These are phyloP conservation scores for Alternaria triticimaculans DNA, from an alignment of 2,329 filamentous ascomycete species.

Conservation along the genomic window DNA sequence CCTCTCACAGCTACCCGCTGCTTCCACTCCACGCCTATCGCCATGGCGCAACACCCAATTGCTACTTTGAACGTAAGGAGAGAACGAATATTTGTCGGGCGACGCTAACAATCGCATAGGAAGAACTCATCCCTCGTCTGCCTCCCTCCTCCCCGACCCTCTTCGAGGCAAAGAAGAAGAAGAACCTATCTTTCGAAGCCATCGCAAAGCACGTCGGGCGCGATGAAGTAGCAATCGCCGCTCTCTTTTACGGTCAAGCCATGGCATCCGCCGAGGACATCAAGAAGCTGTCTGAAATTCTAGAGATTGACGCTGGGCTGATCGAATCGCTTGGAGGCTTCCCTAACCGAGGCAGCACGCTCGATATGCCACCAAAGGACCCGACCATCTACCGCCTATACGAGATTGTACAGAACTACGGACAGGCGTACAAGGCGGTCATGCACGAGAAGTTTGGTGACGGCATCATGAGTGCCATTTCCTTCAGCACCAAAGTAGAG, in stretches of 20 bases:
- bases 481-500: slow-evolving; percentile 88
- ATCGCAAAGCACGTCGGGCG: slow-evolving; percentile 77
- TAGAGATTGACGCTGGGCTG: slow-evolving; percentile 64
- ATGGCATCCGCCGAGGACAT: slow-evolving; percentile 74
- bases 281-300: slow-evolving; percentile 68
- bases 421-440: slow-evolving; percentile 93
- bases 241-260: slow-evolving; percentile 89
- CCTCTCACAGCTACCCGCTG: slow-evolving; percentile 29
- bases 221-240: slow-evolving; percentile 83
- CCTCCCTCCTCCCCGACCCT: slow-evolving; percentile 74
- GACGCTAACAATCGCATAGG: slow-evolving; percentile 52
- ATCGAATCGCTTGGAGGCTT: slow-evolving; percentile 71
- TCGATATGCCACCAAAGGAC: slow-evolving; percentile 84
- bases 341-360: slow-evolving; percentile 78
- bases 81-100: background rate
- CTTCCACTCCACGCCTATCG: slow-evolving; percentile 35
- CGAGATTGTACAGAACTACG: slow-evolving; percentile 96
- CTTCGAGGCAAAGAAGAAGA: slow-evolving; percentile 79
- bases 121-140: slow-evolving; percentile 71
- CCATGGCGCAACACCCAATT: slow-evolving; percentile 49
- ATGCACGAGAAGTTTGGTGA: slow-evolving; percentile 84
- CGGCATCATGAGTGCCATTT: slow-evolving; percentile 96
- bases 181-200: slow-evolving; percentile 77
- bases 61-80: slow-evolving; percentile 46
- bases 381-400: slow-evolving; percentile 89